Base-by-base conservation (phyloP, 1,284 basidiomycete species). In the Ustilago cynodontis region DNA sequence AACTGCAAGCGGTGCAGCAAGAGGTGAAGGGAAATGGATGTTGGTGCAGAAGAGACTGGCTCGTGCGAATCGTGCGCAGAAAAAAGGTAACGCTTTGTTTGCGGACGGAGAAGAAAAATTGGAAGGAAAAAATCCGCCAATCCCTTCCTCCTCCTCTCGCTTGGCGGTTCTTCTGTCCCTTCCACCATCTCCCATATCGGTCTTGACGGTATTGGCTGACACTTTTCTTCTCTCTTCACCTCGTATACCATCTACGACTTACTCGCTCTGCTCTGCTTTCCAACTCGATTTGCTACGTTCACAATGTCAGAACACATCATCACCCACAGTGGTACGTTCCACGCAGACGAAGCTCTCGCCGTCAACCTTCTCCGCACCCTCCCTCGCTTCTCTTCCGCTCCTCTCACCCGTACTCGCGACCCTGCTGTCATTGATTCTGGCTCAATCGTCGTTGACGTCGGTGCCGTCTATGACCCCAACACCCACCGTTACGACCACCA, bases 371-470 rank as follows among this genome's bases (percentile, higher is more conserved):
- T 99, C 47, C 91, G 91, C 59, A 91, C 91, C 81, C 94, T 95
- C 1, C 88, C 90, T 24, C 87, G 90, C 26, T 98, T 93, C 87
- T 90, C 89, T 56, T 89, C 91, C 81, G 63, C 63, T 4, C 76
- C 76, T 2, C 75, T 86, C n/a, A 78, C 79, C 11, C 76, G 84
- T 29, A 93, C 91, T 51, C 90, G 96, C 59, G 94, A 98, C 85
- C 91, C 92, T 0, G 90, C 89, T 13, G 86, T 93, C 56, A 90
- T 99, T 60, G 91, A 92, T 73, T 89, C 90, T 4, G 95, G 94
- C 82, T 92, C 95, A 82, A 95, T 99, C 84, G 94, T 99, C n/a
- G 94, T 99, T 39, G 96, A 99, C 86, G 96, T 99, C 62, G 96
- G 97, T 18, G 95, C 93, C 10, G 90, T 93, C 20, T 99, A 99